Base-by-base conservation (phyloP, 2,329 filamentous ascomycete genomes). In the Claviceps humidiphila region DNA sequence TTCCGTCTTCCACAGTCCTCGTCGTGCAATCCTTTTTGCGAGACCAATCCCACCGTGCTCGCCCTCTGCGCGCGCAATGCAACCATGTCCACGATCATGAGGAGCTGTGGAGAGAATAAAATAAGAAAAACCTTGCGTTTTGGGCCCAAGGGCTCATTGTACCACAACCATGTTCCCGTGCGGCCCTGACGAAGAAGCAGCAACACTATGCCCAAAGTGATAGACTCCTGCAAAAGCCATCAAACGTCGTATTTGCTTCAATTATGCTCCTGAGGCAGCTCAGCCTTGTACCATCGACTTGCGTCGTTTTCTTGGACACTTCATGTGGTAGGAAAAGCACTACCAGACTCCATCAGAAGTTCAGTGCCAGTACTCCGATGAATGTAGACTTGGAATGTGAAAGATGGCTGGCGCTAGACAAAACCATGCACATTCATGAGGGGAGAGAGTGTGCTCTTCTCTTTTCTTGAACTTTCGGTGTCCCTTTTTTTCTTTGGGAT, bases 401-500 rank as follows among this genome's bases (percentile, higher is more conserved):
- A 26, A 43, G 37, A 39, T 61, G 59, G 62, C 60, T 64, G 59
- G 30, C 67, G 69, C 66, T 66, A 62, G 56, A 61, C 62, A 61
- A 61, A 63, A 47, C 62, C 64, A 67, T 64, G 63, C 68, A 67
- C 61, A 64, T 65, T 63, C 64, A 58, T 63, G 54, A 62, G 7
- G 17, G 14, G 39, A 7, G 43, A 20, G 16, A 4, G 2, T 17
- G 6, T 17, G 39, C n/a, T 47, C 20, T 8, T 47, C 17, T 47
- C 6, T 24, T 22, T 8, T n/a, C 17, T 22, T 4, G 30, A 11
- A 34, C 11, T 11, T 34, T 34, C 30, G 9, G 8, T 30, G 8
- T 40, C 30, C 17, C 38, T 16, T 24, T 48, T 37, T 20, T 43
- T 20, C 22, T 22, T 44, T 44, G 5, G 37, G 20, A 34, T 11